phyloP scores from a whole-genome alignment of 495 filamentous ascomycete genomes.

The Talaromyces borbonicus region DNA sequence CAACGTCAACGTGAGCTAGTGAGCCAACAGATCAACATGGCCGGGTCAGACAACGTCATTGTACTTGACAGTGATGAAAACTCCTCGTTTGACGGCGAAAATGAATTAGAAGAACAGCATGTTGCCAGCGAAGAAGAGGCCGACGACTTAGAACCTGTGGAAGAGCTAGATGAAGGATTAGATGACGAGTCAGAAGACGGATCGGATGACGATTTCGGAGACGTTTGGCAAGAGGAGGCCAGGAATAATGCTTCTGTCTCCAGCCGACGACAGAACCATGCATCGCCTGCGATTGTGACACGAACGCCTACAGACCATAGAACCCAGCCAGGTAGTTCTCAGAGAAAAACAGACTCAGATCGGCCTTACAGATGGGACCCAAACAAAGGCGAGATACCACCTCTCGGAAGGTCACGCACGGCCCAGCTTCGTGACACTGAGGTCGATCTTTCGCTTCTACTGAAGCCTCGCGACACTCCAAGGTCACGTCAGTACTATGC shows the following conservation, averaged over 20 bases:
- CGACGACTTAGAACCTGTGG: constrained; percentile 4
- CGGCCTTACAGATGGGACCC: constrained; percentile 3
- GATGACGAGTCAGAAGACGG: too few species aligned
- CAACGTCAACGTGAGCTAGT: constrained; percentile 41
- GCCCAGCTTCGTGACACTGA: constrained; percentile 29
- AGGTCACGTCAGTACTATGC: constrained; percentile 34
- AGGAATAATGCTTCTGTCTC: constrained; percentile 15
- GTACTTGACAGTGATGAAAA: constrained; percentile 39
- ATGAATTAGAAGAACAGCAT: constrained; percentile 7
- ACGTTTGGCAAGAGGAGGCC: constrained; percentile 38
- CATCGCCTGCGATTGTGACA: not conserved
- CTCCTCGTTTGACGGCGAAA: constrained; percentile 3
- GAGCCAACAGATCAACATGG: constrained; percentile 38
- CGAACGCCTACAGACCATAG: not conserved
- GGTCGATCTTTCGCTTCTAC: constrained; percentile 27
- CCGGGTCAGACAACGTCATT: constrained; percentile 38
- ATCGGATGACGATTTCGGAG: constrained; percentile 21
- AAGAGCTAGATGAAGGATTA: constrained; percentile 13
- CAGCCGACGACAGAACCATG: not conserved
- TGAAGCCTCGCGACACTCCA: constrained; percentile 29
- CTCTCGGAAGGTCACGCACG: constrained; percentile 26
- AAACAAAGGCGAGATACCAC: constrained; percentile 19
- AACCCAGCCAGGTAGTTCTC: constrained; percentile 20
- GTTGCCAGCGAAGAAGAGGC: constrained; percentile 17
- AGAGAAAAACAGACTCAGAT: constrained; percentile 14